Base-by-base conservation (phyloP, 495 filamentous ascomycete genomes). In the Aspergillus wentii region DNA sequence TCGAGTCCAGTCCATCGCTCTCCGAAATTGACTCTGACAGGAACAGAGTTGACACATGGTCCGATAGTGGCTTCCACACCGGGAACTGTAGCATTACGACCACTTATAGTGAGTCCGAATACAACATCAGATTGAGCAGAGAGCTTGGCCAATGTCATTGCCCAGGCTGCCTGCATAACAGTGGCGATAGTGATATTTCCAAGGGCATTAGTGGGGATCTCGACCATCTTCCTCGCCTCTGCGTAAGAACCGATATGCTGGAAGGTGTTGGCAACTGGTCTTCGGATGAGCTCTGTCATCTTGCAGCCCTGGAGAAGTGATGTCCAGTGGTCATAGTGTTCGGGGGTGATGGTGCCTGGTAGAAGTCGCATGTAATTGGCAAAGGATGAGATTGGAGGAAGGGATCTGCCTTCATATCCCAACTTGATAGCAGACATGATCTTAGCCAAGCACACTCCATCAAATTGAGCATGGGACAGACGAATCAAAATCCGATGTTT, bases 391-490 rank as follows among this genome's bases (percentile, higher is more conserved):
- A 71, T 46, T 8, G 54, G 50, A 1, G 63, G 54, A 5, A 78
- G 50, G 3, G 56, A 43, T 23, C 63, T 55, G n/a, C 71, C 71
- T 30, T 69, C 59, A 49, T 80, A 84, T 1, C 64, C 63, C 14
- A 62, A 59, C 23, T 73, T 62, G 18, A 79, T 66, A 8, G 78
- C 75, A 3, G 62, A 47, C 35, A 85, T 68, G 13, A 86, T 73
- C 21, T 66, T 66, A 1, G 82, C 73, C 4, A 88, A 67, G 48
- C 75, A 86, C 1, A 86, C 71, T 23, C 80, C 84, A 46, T 87
- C 84, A 48, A 83, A 88, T 38, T 87, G 84, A 0, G 84, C 80
- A 52, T 88, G 84, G 0, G 81, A 86, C 4, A 87, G 68, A 4
- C 81, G 70, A 33, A 88, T 66, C 38, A 76, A 56, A 29, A 88